These are phyloP conservation scores for Pseudonectria buxi DNA, from an alignment of 2,329 filamentous ascomycete species.

Conservation along the genomic window DNA sequence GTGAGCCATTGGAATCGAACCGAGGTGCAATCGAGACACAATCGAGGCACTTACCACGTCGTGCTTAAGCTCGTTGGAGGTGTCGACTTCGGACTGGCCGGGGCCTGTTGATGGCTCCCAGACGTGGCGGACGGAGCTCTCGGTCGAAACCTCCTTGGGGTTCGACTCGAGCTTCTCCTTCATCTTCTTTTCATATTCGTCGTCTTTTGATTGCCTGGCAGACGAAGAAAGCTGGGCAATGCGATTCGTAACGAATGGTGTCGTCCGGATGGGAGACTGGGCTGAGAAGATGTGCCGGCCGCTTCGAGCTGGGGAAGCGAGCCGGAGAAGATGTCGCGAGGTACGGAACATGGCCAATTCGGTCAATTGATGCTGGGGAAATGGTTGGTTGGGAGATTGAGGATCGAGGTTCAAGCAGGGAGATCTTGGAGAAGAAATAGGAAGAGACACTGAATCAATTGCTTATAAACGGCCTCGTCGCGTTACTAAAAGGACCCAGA, in stretches of 20 bases:
- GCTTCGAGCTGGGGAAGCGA: conserved; percentile 10
- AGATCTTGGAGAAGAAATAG: background rate
- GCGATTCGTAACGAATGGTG: too few relatives aligned
- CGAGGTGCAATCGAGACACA: background rate
- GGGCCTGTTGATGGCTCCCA: conserved; percentile 28
- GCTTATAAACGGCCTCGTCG: too few relatives aligned
- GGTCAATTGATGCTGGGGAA: background rate
- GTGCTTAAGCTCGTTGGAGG: conserved; percentile 32
- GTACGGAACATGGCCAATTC: conserved; percentile 24
- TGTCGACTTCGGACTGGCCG: conserved; percentile 15
- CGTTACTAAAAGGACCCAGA: too few relatives aligned
- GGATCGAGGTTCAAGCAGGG: background rate
- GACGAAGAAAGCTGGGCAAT: background rate
- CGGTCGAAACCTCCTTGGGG: conserved; percentile 53
- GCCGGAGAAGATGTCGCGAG: conserved; percentile 18
- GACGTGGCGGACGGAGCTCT: conserved; percentile 48
- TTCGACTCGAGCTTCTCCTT: conserved; percentile 50
- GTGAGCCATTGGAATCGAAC: conserved; percentile 2
- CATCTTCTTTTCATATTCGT: conserved; percentile 48
- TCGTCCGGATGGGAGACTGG: background rate
- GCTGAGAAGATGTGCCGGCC: background rate
- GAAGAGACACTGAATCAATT: background rate
- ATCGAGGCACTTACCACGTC: conserved; percentile 48
- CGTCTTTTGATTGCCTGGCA: conserved; percentile 36
- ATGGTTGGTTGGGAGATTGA: background rate